phyloP scores from a whole-genome alignment of 768 basidiomycete species.

The Hygrophorus russula region DNA sequence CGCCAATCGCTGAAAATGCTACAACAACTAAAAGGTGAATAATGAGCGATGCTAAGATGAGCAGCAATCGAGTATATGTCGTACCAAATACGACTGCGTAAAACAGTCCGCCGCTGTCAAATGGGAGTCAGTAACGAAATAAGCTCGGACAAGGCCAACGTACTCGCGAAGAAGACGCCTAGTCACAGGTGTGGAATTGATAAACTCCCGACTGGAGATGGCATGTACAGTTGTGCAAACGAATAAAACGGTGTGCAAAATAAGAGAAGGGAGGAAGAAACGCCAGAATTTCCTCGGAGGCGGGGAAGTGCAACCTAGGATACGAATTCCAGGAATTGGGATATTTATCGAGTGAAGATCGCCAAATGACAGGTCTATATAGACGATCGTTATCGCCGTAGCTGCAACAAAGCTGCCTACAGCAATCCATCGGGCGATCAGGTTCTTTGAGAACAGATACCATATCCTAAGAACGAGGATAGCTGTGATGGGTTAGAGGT shows the following conservation, averaged over 20 bases:
- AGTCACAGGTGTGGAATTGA: constrained; percentile 20
- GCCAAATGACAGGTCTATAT: constrained; percentile 15
- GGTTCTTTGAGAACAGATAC: constrained; percentile 27
- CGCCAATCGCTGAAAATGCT: constrained; percentile 20
- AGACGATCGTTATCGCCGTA: constrained; percentile 18
- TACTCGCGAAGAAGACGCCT: constrained; percentile 30
- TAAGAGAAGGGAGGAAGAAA: constrained; percentile 25
- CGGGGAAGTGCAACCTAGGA: constrained; percentile 20
- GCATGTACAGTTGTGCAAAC: constrained; percentile 24
- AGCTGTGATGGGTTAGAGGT: constrained; percentile 13
- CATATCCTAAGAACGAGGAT: constrained; percentile 29
- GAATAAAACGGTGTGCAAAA: constrained; percentile 26
- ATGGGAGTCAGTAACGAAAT: background rate
- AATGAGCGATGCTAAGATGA: background rate
- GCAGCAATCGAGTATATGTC: background rate
- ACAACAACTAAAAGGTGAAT: constrained; percentile 17
- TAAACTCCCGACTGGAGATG: constrained; percentile 19
- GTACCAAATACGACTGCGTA: constrained; percentile 28
- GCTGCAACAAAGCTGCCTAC: constrained; percentile 19
- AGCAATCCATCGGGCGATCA: constrained; percentile 16
- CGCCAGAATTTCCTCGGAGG: constrained; percentile 23
- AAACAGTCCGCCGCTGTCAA: constrained; percentile 27
- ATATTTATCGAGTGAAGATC: constrained; percentile 10
- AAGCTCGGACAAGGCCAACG: constrained; percentile 4
- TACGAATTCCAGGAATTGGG: constrained; percentile 6